phyloP scores from a whole-genome alignment of 2,329 filamentous ascomycete genomes.

The Falciphora oryzae region DNA sequence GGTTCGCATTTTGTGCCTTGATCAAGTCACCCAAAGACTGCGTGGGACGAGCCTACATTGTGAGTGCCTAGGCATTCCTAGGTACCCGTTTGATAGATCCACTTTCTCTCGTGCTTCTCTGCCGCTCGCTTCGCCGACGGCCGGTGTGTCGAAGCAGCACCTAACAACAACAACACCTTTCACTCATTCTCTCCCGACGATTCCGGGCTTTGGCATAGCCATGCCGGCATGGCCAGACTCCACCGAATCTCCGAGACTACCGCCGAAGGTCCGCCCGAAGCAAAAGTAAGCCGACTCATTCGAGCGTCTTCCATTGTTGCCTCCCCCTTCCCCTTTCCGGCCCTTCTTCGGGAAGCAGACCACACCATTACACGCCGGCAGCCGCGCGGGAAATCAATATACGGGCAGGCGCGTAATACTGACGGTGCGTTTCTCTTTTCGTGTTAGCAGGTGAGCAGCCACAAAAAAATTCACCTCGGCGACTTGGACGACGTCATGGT shows the following conservation, averaged over 20 bases:
- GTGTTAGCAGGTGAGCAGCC: background rate
- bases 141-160: too few species aligned
- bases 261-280: too few species aligned
- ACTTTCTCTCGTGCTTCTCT: background rate
- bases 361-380: background rate
- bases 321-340: background rate
- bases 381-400: background rate
- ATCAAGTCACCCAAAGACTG: too few species aligned
- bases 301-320: background rate
- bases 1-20: too few species aligned
- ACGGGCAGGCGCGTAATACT: background rate
- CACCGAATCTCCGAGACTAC: background rate
- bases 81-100: too few species aligned
- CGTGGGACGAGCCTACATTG: background rate
- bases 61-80: too few species aligned
- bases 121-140: background rate
- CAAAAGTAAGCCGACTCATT: background rate
- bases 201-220: too few species aligned
- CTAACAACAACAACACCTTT: too few species aligned
- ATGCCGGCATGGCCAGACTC: background rate
- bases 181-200: background rate
- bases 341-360: background rate
- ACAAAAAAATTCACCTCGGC: background rate
- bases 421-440: background rate
- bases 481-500: background rate